phyloP scores from a whole-genome alignment of 2,329 filamentous ascomycete genomes.

The Fusarium kyushuense region DNA sequence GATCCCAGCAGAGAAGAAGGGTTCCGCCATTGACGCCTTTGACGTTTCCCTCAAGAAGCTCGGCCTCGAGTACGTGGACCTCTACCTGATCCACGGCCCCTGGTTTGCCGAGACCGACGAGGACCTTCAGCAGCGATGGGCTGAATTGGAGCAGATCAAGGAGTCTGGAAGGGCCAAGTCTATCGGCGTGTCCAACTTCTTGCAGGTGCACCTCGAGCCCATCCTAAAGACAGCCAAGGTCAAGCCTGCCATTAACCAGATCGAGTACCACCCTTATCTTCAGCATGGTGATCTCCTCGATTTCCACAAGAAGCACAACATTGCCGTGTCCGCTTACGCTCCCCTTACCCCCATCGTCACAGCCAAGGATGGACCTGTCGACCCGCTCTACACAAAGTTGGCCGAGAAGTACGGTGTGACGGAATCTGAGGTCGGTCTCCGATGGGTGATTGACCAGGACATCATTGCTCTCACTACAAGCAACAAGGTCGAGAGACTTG shows the following conservation, averaged over 20 bases:
- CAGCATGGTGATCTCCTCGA: conserved; percentile 71
- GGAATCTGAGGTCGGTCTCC: conserved; percentile 66
- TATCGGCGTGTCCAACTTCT: conserved; percentile 84
- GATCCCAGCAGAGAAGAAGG: conserved; percentile 57
- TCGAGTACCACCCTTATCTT: conserved; percentile 83
- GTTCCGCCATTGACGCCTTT: conserved; percentile 64
- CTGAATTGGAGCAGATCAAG: conserved; percentile 73
- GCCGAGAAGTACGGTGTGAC: conserved; percentile 70
- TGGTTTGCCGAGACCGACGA: conserved; percentile 63
- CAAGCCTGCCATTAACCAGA: conserved; percentile 79
- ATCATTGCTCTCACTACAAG: conserved; percentile 71
- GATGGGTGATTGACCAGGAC: conserved; percentile 72
- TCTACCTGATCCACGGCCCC: conserved; percentile 74
- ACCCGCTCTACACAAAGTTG: conserved; percentile 62
- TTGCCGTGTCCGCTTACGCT: conserved; percentile 67
- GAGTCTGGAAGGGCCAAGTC: conserved; percentile 73
- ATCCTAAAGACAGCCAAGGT: conserved; percentile 70
- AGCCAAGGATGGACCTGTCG: conserved; percentile 65
- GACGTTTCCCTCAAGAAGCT: conserved; percentile 72
- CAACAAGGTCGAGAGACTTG: conserved; percentile 67
- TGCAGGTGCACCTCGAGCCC: conserved; percentile 66
- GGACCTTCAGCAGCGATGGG: conserved; percentile 70
- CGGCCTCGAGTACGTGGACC: conserved; percentile 77
- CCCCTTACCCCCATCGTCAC: conserved; percentile 65
- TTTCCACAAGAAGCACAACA: conserved; percentile 68